Base-by-base conservation (phyloP, 768 basidiomycete species). In the Serendipita vermifera region DNA sequence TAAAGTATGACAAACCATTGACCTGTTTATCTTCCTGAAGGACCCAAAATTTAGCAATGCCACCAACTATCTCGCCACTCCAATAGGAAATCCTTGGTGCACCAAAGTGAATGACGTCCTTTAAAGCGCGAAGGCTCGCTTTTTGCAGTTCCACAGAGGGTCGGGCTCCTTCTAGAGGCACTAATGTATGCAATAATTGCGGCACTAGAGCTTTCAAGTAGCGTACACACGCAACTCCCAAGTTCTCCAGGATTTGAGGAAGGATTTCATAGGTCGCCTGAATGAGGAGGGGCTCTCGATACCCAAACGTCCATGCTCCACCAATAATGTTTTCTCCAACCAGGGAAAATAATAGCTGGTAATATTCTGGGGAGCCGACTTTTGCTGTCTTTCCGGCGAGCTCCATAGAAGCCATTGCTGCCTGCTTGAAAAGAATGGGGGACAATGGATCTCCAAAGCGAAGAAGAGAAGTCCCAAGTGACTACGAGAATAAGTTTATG, bases 221-320 rank as follows among this genome's bases (percentile, higher is more conserved):
- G 24, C 46, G 46, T 7, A 51, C 46, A 51, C 17, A 22, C 9
- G 46, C 46, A 26, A 51, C 9, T 20, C 46, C 46, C n/a, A 51
- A 29, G 17, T 20, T 9, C 5, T 51, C 46, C 46, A 51, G 31
- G 7, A 51, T 20, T n/a, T 22, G 17, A 7, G 46, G 46, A 15
- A 51, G 29, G 27, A 26, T 29, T 7, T 51, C 46, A 31, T 51
- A 51, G 20, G 20, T 51, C 9, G 46, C 11, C 32, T 51, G 46
- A 51, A 51, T 51, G 22, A 51, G 46, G 9, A 51, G 22, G n/a
- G 46, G 46, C 22, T 20, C 22, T 9, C 46, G 46, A 51, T 51
- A 51, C 1, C 46, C 46, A 26, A 51, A 51, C 7, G 20, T 22
- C 46, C 46, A 51, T 7, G 46, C 27, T 15, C 46, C 46, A 9